Base-by-base conservation (phyloP, 2,329 filamentous ascomycete species). In the Xylaria hypoxylon region DNA sequence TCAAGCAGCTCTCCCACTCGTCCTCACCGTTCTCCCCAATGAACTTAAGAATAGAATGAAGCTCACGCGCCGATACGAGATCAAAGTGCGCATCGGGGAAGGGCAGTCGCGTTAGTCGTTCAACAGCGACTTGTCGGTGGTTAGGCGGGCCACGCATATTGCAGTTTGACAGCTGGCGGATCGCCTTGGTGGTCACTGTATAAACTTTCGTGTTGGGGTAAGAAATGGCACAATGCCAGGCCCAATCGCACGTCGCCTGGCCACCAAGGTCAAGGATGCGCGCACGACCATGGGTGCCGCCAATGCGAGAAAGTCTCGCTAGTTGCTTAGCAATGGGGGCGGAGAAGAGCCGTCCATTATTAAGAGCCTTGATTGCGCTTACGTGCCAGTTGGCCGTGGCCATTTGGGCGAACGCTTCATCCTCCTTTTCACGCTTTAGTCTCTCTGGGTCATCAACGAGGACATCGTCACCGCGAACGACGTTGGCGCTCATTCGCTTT, bases 31-130 rank as follows among this genome's bases (percentile, higher is more conserved):
- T 87, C 74, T 90, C 87, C 33, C 84, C 86, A 31, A 86, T 84
- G 44, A 90, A 89, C 79, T 95, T 96, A 73, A 99, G 88, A 44
- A 96, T 86, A 59, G 90, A 88, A 79, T 97, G 92, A 53, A 99
- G 86, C 64, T 94, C 92, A 40, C 95, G 91, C 1, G 94, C 93
- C 2, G 93, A 97, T 74, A 99, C 88, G 70, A 97, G 88, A 75
- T 98, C 95, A 75, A 99, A 99, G 77, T 94, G 90, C 71, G 90
- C 88, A 74, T 93, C 88, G 7, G 89, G 87, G 80, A 98, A 99
- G 0, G 96, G 96, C 1, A 99, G 86, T 66, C 88, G 88, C 79
- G 90, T 93, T 13, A 97, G 84, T 57, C 89, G 87, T 44, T 92
- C 85, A 2, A 97, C 92, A 2, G 89, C 89, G 28, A 96, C 89